Conservation (phyloP, 495 filamentous ascomycete species). For the Glonium stellatum region DNA sequence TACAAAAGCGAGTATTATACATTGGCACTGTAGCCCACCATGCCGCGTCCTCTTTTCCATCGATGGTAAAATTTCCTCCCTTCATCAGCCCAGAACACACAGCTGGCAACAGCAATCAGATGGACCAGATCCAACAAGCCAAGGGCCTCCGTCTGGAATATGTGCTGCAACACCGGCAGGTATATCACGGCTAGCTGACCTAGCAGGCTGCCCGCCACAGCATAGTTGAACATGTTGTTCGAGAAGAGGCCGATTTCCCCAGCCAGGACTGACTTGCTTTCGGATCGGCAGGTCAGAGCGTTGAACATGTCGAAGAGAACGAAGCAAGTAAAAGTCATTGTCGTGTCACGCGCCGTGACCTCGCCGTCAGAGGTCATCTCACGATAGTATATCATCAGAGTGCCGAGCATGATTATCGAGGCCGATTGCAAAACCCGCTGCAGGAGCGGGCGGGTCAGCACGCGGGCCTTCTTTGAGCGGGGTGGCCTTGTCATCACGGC, state of each 20-base stretch:
- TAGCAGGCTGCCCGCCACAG: constrained; percentile 71
- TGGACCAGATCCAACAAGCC: constrained; percentile 62
- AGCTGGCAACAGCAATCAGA: constrained; percentile 67
- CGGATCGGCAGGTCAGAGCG: constrained; percentile 85
- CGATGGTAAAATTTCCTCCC: constrained; percentile 60
- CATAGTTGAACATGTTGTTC: constrained; percentile 94
- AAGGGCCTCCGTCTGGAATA: constrained; percentile 92
- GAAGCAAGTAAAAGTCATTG: constrained; percentile 98
- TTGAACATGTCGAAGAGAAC: constrained; percentile 99
- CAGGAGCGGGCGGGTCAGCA: constrained; percentile 75
- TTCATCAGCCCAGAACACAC: constrained; percentile 94
- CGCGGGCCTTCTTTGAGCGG: constrained; percentile 72
- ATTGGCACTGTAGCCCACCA: constrained; percentile 42
- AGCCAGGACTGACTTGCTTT: constrained; percentile 76
- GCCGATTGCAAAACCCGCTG: constrained; percentile 82
- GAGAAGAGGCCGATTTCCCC: constrained; percentile 76
- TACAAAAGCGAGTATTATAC: constrained; percentile 31
- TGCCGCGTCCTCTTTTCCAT: constrained; percentile 29
- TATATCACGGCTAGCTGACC: constrained; percentile 91
- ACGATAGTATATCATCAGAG: constrained; percentile 79
- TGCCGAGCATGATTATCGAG: constrained; percentile 81
- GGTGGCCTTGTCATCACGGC: constrained; percentile 90
- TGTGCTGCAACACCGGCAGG: constrained; percentile 80
- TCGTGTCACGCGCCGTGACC: constrained; percentile 89
- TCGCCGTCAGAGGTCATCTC: constrained; percentile 78